Base-by-base conservation (phyloP, 345 rosid species). In the Populus deltoides region DNA sequence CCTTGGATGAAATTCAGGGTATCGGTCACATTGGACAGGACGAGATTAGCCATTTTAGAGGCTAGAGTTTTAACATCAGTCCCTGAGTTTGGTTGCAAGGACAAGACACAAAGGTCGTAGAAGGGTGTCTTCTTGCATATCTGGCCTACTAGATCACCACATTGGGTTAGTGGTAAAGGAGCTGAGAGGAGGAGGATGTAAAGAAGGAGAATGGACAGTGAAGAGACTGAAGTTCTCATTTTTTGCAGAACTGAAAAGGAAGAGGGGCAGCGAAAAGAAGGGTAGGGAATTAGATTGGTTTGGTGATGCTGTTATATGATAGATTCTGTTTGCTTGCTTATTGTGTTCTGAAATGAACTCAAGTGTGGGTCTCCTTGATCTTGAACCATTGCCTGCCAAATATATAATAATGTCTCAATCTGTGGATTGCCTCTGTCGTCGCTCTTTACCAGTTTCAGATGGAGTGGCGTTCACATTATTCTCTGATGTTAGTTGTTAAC, bases 81-180 rank as follows among this genome's bases (percentile, higher is more conserved):
- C 17, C 39, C 33, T 22, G 85, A 81, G 72, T 72, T 43, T 17
- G 89, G 63, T 2, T 77, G 76, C n/a, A 93, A 85, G 22, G 94
- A 72, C 13, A 89, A 72, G 57, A 80, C 66, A 36, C 98, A 93
- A 8, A 94, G 90, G 68, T 90, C 90, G 41, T 71, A 79, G 66
- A 90, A 90, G 3, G 98, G 97, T n/a, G 97, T 94, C 75, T 86
- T 86, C 74, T 86, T 84, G 89, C 98, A 93, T 18, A 88, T 89
- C 77, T 76, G 74, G 31, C 88, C 83, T 81, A 94, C 84, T 0
- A 91, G 70, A 68, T 84, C 89, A 51, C 67, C 77, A 77, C 76
- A 73, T 49, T 80, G 75, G 35, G 72, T 80, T 8, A 61, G 15
- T 2, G 79, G 53, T 7, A 75, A 29, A 24, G 75, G 16, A 9